Base-by-base conservation (phyloP, 2,329 filamentous ascomycete species). In the Talaromyces sp. region DNA sequence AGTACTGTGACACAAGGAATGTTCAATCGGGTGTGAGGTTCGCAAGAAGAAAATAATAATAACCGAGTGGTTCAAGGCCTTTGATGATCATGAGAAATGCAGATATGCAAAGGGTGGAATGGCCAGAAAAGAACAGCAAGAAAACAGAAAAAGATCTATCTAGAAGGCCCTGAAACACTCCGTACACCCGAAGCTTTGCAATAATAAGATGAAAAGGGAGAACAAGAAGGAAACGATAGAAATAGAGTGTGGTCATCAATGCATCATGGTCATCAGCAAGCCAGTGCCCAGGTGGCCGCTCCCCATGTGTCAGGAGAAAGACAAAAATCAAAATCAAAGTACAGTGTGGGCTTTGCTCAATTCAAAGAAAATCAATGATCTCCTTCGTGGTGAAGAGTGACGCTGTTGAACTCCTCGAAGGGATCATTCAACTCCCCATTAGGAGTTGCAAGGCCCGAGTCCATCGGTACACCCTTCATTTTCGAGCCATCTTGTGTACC, bases 341-440 rank as follows among this genome's bases (percentile, higher is more conserved):
- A 52, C 44, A 48, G 40, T 37, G 37, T 48, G 49, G 47, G 56
- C 46, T 44, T 53, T 47, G 47, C 33, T 49, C 49, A 33, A 33
- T 16, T 36, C 36, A 29, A 44, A 5, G 37, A 45, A 19, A 22
- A 41, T 60, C 58, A 69, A 36, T 61, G 55, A 63, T 97, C 93
- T 14, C 91, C 94, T 51, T 97, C 94, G 69, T 99, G 94, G 73
- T 97, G 93, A 56, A 99, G 80, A 46, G 94, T 99, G 37, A 99
- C 92, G 70, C 91, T 96, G 80, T 97, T 99, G 76, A 99, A 99
- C 73, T 97, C 94, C 74, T 97, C 90, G 70, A 99, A 99, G 1
- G 94, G 94, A 80, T 99, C 94, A 3, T 84, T 80, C 33, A 87
- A 70, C 69, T 97, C 93, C 33, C 82, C 89, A 40, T 89, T 90